Base-by-base conservation (phyloP, 1,284 basidiomycete species). In the Cronartium quercuum region DNA sequence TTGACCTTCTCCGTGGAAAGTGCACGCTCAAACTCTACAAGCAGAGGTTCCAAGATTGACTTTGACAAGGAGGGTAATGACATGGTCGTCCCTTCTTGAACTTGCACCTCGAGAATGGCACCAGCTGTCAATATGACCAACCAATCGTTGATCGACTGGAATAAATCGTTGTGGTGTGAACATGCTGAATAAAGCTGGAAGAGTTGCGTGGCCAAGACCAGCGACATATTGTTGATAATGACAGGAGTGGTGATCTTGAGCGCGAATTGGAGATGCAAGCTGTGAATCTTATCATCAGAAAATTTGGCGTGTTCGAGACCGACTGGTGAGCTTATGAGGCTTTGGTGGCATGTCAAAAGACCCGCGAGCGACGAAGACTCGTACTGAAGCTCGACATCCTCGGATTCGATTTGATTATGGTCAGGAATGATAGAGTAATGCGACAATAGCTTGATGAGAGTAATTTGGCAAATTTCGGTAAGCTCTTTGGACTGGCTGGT, bases 341-440 rank as follows among this genome's bases (percentile, higher is more conserved):
- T 66, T 57, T 73, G 69, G 21, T 73, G 65, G 24, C 69, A 64
- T 4, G 69, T 73, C 35, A 73, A 35, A 21, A 73, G 62, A 40
- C 69, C 69, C 18, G 69, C 64, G n/a, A 73, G 62, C 34, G 62
- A 73, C 13, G 69, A 73, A 24, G 44, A 41, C 65, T 73, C 61
- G 42, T 73, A 61, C 6, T 38, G 69, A 40, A 73, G 44, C 24
- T 73, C 69, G n/a, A 51, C 62, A 51, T 51, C 64, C 29, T 47
- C 47, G 29, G 69, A 29, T 29, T 73, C 61, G 18, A 73, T 18
- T 57, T 63, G 61, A 29, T 40, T 61, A n/a, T 55, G 62, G 21
- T 73, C 69, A 37, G 69, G 69, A 35, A 73, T 44, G 9, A 41
- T 73, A 9, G 69, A 73, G 51, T 73, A 73, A 66, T 73, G 69